Base-by-base conservation (phyloP, 768 basidiomycete species). In the Pleurotus pulmonarius region DNA sequence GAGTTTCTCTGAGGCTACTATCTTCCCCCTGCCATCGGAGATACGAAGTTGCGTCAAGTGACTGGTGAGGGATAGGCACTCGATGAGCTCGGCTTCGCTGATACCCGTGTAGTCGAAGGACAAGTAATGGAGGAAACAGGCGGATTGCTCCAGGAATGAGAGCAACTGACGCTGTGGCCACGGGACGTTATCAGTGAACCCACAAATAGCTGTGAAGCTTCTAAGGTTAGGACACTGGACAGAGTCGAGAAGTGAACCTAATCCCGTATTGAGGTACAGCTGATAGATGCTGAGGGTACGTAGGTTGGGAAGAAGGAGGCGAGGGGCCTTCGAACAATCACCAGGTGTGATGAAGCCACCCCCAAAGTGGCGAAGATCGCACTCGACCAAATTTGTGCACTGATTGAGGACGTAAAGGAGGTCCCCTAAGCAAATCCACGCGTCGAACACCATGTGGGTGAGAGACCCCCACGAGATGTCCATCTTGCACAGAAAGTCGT, bases 351-450 rank as follows among this genome's bases (percentile, higher is more conserved):
- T 18, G 15, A 29, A 54, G 34, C 39, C 59, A 11, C 60, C 41
- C 13, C 56, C 64, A 39, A 65, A 64, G 43, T 60, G 65, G 16
- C 56, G 60, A 20, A 66, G 57, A 15, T 64, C 62, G 43, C 61
- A 56, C 11, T 49, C 45, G 18, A 61, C 49, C 9, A 68, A 46
- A 12, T 43, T 60, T 39, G 24, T 18, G 60, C 67, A 65, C 34
- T 63, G 61, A 3, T 44, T 53, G 34, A 67, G 65, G 22, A 68
- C 49, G n/a, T 56, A 56, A 18, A 65, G 56, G 9, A 61, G 56
- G 8, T 58, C 51, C 46, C 58, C 56, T 45, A 63, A 56, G 6
- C 63, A 55, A 13, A 63, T 57, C 47, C 59, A 64, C 2, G 64
- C 58, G 55, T 68, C 59, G 37, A 65, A 59, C 13, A 60, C 49